phyloP scores from a whole-genome alignment of 2,329 filamentous ascomycete genomes.

The Penicillium sp. region DNA sequence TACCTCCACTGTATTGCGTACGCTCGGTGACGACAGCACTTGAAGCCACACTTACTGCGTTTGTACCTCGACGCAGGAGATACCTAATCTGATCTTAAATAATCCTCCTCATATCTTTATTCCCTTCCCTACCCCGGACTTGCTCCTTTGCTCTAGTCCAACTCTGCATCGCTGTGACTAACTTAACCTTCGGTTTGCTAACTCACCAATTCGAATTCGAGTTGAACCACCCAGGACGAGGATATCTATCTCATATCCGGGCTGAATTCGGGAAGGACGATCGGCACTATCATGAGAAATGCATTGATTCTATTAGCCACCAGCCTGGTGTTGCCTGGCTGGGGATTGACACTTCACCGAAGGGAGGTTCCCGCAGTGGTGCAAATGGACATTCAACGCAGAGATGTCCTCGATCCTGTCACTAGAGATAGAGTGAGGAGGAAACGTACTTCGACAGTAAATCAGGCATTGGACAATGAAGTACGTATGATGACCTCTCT shows the following conservation, averaged over 20 bases:
- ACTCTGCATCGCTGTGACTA: too few species aligned
- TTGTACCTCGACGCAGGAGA: not conserved
- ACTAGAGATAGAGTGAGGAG: constrained; percentile 47
- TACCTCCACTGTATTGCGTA: not conserved
- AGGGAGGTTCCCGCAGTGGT: constrained; percentile 46
- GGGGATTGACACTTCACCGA: constrained; percentile 31
- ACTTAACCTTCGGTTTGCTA: too few species aligned
- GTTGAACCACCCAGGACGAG: too few species aligned
- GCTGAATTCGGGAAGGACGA: not conserved
- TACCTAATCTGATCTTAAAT: too few species aligned
- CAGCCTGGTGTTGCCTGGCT: constrained; percentile 11
- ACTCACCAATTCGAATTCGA: too few species aligned
- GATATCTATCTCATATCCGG: constrained; percentile 2
- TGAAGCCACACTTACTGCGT: not conserved
- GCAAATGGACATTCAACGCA: constrained; percentile 50
- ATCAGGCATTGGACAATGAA: constrained; percentile 53
- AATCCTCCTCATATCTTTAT: too few species aligned
- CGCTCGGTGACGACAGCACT: constrained; percentile 8
- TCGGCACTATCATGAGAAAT: constrained; percentile 20
- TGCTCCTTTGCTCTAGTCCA: too few species aligned
- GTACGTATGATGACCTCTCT: constrained; percentile 25
- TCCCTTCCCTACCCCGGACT: too few species aligned
- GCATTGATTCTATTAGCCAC: constrained; percentile 18
- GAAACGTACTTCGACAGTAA: constrained; percentile 37
- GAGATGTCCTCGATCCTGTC: constrained; percentile 45